Base-by-base conservation (phyloP, 306 rosid genomes). In the Cucurbita argyrosperma region DNA sequence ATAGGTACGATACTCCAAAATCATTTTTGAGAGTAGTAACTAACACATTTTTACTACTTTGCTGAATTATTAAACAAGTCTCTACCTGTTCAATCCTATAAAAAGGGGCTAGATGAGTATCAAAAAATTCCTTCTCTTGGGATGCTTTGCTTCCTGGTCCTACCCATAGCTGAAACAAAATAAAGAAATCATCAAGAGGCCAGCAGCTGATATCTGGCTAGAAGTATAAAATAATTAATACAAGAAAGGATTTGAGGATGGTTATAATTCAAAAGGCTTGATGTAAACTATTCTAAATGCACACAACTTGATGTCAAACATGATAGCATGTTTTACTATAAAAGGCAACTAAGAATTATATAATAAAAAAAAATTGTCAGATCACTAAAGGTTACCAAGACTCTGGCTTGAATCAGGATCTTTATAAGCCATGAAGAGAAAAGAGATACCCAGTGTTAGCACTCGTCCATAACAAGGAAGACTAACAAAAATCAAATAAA, bases 91-190 rank as follows among this genome's bases (percentile, higher is more conserved):
- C 99, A 74, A 94, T 94, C 86, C 99, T 85, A 94, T 94, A 89
- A 83, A 94, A 94, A 1, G 99, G 99, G 62, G 96, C 95, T 57
- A 94, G 96, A 83, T 89, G 92, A 76, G 63, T 84, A 74, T 94
- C 97, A 82, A 94, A 91, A 87, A 88, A 94, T 55, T 80, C 88
- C 79, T 88, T 94, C 90, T 94, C 97, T 75, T 80, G 88, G 8
- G 97, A 96, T 63, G 99, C 97, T 82, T 82, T 89, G 85, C 99
- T 94, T 83, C 97, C 99, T 71, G 95, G 97, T 74, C 99, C 97
- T 71, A 94, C 97, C 99, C 99, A 94, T 62, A 94, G 92, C 99
- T 89, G 92, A 81, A 79, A 89, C 71, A 79, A 59, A 21, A 53
- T 38, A 39, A 19, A 56, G 65, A 72, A 55, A 42, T 55, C 54